phyloP scores from a whole-genome alignment of 768 basidiomycete species.

The Tulasnella sp. region DNA sequence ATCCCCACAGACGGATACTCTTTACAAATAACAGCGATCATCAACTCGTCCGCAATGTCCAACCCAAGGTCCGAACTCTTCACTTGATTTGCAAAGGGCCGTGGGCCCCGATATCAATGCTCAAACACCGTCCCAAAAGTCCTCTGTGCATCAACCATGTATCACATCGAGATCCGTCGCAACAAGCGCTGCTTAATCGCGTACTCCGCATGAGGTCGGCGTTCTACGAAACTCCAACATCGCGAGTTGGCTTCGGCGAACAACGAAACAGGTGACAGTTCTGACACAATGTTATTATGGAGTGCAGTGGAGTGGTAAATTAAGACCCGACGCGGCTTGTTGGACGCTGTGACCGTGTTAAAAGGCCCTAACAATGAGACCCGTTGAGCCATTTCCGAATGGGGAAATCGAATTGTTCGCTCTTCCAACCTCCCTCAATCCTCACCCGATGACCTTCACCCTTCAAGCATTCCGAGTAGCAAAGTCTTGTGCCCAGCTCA shows the following conservation, averaged over 20 bases:
- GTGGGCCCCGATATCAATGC: conserved; percentile 33
- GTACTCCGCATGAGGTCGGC: conserved; percentile 77
- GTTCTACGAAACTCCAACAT: conserved; percentile 74
- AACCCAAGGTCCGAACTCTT: conserved; percentile 87
- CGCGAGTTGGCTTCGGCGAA: too few relatives aligned
- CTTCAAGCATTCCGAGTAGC: too few relatives aligned
- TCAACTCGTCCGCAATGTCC: conserved; percentile 70
- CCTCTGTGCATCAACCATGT: conserved; percentile 60
- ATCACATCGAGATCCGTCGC: conserved; percentile 79
- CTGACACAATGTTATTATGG: too few relatives aligned
- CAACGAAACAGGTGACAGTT: too few relatives aligned
- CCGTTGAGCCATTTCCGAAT: too few relatives aligned
- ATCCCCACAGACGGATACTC: conserved; percentile 71
- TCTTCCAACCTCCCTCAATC: too few relatives aligned
- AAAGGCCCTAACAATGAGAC: too few relatives aligned
- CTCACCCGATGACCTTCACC: too few relatives aligned
- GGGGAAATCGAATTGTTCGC: too few relatives aligned
- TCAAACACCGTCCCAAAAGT: conserved; percentile 39
- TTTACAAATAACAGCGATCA: conserved; percentile 93
- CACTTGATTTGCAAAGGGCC: conserved; percentile 38
- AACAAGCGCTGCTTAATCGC: conserved; percentile 96
- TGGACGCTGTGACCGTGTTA: too few relatives aligned
- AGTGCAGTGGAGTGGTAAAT: too few relatives aligned
- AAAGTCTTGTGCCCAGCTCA: not conserved
- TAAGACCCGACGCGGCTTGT: too few relatives aligned